Base-by-base conservation (phyloP, 495 filamentous ascomycete genomes). In the Chaetomium fimeti region DNA sequence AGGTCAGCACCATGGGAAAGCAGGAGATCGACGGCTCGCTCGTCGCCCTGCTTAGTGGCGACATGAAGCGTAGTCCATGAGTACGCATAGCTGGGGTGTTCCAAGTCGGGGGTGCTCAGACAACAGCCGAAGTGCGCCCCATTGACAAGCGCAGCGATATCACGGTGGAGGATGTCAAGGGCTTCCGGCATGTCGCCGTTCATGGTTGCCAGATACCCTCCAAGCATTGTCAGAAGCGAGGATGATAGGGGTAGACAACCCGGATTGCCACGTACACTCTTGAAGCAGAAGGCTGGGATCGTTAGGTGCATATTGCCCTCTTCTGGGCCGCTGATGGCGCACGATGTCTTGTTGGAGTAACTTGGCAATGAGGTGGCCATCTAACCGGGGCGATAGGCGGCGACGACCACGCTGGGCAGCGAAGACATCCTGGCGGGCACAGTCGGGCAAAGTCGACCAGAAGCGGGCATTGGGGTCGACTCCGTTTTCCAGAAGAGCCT, bases 61-160 rank as follows among this genome's bases (percentile, higher is more conserved):
- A 25, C 22, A n/a, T 58, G 56, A 28, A 58, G 56, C 22, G 56
- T 40, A 13, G 56, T 47, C 56, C 56, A 58, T 6, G 40, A 47
- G 22, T 58, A 47, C 5, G 18, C 3, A 28, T 1, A 0, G 38
- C 11, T 1, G 22, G 8, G 9, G 20, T 3, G 20, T n/a, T 9
- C 28, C 5, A 27, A 27, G 40, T 11, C 11, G 0, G 13, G 13
- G 22, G 28, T 12, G 3, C 53, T 3, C 8, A 4, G 24, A 5
- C 40, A 24, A 25, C 56, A 58, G 24, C 38, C 9, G 25, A 57
- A 58, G n/a, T 40, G 22, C 2, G 56, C 56, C 25, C 1, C 25
- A 9, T n/a, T 9, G 7, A 58, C 22, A 9, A 45, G 9, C 3
- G 9, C 1, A 2, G 12, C 24, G 24, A 58, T 20, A 28, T 32